phyloP scores from a whole-genome alignment of 176 grass and related monocot genomes.

The Carex cristatella region DNA sequence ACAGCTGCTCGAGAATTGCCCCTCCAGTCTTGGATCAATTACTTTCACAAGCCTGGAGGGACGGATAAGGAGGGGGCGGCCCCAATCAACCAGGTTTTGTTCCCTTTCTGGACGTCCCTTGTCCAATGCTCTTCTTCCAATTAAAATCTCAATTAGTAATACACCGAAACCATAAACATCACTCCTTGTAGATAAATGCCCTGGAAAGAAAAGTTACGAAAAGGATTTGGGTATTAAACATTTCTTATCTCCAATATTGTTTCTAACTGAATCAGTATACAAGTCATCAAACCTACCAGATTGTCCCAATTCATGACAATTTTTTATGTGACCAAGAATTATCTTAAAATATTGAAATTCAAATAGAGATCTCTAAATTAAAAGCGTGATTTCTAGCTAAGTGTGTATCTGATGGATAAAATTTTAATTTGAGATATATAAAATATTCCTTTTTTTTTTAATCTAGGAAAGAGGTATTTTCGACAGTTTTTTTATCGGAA shows the following conservation, averaged over 20 bases:
- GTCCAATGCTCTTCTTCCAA: constrained; percentile 56
- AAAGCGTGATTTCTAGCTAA: neutral
- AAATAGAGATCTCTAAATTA: neutral
- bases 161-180: constrained; percentile 88
- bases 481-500: neutral
- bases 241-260: neutral
- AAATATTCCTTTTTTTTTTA: neutral
- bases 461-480: neutral
- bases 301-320: neutral
- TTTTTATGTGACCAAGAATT: neutral
- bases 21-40: constrained; percentile 47
- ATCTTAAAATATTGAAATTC: neutral
- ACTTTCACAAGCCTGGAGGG: constrained; percentile 43
- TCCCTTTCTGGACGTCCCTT: constrained; percentile 31
- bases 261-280: neutral
- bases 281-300: neutral
- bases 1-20: constrained; percentile 15
- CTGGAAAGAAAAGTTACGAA: constrained; percentile 10
- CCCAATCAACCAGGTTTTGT: constrained; percentile 75
- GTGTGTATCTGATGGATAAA: neutral
- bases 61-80: constrained; percentile 59
- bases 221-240: neutral
- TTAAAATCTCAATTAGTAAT: constrained; percentile 75
- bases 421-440: neutral
- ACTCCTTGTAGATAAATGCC: constrained; percentile 77